Base-by-base conservation (phyloP, 2,329 filamentous ascomycete genomes). In the Albifimbria verrucaria region DNA sequence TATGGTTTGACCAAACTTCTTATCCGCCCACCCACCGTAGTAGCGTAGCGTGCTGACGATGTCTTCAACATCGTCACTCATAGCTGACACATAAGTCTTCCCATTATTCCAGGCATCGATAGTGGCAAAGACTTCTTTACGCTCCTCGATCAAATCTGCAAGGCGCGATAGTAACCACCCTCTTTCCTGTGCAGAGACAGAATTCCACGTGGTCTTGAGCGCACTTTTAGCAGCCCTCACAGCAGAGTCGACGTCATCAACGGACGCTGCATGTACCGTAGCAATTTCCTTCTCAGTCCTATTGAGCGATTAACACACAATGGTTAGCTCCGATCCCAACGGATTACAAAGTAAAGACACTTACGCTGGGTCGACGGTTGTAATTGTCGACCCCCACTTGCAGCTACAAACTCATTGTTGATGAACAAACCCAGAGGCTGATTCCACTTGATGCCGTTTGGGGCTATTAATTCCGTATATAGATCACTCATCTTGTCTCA, bases 81-180 rank as follows among this genome's bases (percentile, higher is more conserved):
- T 63, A 0, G 88, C 77, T 20, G 86, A 82, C 7, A 71, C 70
- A 68, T 87, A 89, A 3, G 87, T 84, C 56, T 62, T 62, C 68
- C 87, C 89, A 63, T 90, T 91, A 64, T 92, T 88, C 88, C 88
- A 92, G 0, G 89, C 88, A 71, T 93, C 89, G 11, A 76, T 66
- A 2, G 73, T 74, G 23, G 72, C 72, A 6, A 77, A 61, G 0
- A 60, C 50, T 50, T 75, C 74, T 46, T 76, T 78, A 67, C 92
- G 77, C 65, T 83, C 67, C 57, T 88, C 84, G 32, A 90, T 75
- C 42, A 92, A 73, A 52, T 87, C 80, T 20, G 86, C 83, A 24
- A 92, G 79, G 68, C 86, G 89, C 66, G 79, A 79, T 76, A 92
- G 79, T 53, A 92, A 67, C 23, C 77, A 77, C 43, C 87, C 88